phyloP scores from a whole-genome alignment of 495 filamentous ascomycete species.

The Penicillium angulare region DNA sequence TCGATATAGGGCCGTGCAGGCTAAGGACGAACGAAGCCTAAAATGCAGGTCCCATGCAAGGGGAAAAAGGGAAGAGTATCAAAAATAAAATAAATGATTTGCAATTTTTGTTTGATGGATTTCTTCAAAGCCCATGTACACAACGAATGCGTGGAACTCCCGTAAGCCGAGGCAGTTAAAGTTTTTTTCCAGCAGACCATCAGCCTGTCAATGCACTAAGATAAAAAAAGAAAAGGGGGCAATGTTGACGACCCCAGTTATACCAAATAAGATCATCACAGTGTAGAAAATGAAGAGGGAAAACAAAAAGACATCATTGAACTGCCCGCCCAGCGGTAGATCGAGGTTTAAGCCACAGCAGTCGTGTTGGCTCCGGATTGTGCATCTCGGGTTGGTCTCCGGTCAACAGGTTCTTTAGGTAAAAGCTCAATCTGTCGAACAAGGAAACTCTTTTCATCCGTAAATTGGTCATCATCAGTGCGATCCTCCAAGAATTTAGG shows the following conservation, averaged over 20 bases:
- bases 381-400: conserved; percentile 29
- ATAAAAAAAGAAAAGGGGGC: conserved; percentile 7
- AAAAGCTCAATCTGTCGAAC: conserved; percentile 89
- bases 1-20: too few species aligned
- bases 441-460: conserved; percentile 93
- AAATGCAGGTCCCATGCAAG: conserved; percentile 15
- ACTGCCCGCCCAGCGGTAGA: conserved; percentile 14
- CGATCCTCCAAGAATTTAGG: conserved; percentile 91
- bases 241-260: background rate
- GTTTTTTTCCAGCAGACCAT: conserved; percentile 8
- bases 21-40: background rate
- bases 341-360: conserved; percentile 26
- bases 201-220: conserved; percentile 20
- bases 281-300: background rate
- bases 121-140: conserved; percentile 1
- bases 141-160: conserved; percentile 17
- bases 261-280: background rate
- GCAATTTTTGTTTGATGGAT: background rate
- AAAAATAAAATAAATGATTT: conserved; percentile 7
- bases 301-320: conserved; percentile 5
- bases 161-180: conserved; percentile 14
- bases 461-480: conserved; percentile 97
- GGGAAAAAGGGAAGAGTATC: conserved; percentile 4
- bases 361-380: conserved; percentile 37
- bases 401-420: conserved; percentile 63